These are phyloP conservation scores for Acacia concinna DNA, from an alignment of 331 rosid genomes.

Conservation along the genomic window DNA sequence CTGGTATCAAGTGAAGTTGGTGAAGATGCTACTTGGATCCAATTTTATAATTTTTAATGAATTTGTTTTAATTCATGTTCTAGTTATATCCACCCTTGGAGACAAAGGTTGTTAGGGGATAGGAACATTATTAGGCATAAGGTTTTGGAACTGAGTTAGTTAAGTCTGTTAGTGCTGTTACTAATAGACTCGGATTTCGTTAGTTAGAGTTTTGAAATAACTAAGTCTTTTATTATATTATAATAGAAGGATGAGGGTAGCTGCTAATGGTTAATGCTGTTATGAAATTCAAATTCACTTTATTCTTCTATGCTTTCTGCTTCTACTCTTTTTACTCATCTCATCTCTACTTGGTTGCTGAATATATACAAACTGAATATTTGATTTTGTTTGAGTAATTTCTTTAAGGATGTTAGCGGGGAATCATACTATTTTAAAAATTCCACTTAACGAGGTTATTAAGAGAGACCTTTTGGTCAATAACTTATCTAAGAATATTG, in stretches of 20 bases:
- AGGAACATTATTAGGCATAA: background rate
- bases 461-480: too few species aligned
- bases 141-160: background rate
- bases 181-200: too few species aligned
- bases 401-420: background rate
- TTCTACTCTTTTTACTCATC: background rate
- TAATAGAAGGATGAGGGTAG: too few species aligned
- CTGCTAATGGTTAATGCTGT: too few species aligned
- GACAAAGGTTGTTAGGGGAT: background rate
- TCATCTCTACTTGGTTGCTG: background rate
- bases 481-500: too few species aligned
- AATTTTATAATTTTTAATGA: too few species aligned
- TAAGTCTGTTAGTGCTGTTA: background rate
- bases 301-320: background rate
- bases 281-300: too few species aligned
- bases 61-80: background rate
- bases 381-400: background rate
- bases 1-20: background rate
- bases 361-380: too few species aligned
- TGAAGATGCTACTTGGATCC: background rate
- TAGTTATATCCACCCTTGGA: background rate
- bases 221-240: too few species aligned
- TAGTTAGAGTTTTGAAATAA: too few species aligned
- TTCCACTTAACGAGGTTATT: too few species aligned
- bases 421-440: background rate